Percentiles rank a stretch among this genome's conserved stretches.
phyloP scores from a whole-genome alignment of 768 basidiomycete species.

The Mrakia gelida region DNA sequence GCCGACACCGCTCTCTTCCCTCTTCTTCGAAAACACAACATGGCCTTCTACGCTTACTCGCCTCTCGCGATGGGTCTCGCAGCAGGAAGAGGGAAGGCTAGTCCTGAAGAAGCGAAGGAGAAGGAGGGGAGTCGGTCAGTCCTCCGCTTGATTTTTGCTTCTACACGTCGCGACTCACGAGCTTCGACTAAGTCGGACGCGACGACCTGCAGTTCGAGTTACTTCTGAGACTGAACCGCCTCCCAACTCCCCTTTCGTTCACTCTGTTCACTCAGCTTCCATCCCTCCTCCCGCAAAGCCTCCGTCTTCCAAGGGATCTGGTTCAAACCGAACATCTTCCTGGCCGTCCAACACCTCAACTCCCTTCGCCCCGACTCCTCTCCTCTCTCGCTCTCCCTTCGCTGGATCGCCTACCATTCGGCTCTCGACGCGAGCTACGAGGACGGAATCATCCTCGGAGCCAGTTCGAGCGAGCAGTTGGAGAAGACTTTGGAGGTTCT shows the following conservation, averaged over 20 bases:
- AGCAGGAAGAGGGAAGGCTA: constrained; percentile 12
- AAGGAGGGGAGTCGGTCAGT: constrained; percentile 8
- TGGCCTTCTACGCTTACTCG: constrained; percentile 16
- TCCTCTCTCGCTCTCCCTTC: constrained; percentile 12
- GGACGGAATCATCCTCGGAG: constrained; percentile 16
- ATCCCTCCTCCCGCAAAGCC: not conserved
- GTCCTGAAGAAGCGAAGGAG: not conserved
- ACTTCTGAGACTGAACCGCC: not conserved
- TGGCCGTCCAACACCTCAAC: constrained; percentile 14
- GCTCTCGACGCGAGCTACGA: not conserved
- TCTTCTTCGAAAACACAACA: constrained; percentile 16
- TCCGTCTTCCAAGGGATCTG: constrained; percentile 15
- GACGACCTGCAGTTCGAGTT: no score
- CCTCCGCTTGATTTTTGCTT: not conserved
- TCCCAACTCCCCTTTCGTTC: not conserved
- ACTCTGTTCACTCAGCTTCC: not conserved
- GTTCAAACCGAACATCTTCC: constrained; percentile 14
- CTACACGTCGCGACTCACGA: no score
- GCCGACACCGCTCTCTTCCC: constrained; percentile 22
- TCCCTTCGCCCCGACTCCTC: not conserved
- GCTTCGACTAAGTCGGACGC: no score
- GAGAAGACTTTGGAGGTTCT: not conserved
- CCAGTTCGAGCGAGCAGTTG: constrained; percentile 2
- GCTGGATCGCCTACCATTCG: constrained; percentile 17
- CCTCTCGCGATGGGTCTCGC: constrained; percentile 22